phyloP scores from a whole-genome alignment of 2,329 filamentous ascomycete species.

The Escovopsis sp. region DNA sequence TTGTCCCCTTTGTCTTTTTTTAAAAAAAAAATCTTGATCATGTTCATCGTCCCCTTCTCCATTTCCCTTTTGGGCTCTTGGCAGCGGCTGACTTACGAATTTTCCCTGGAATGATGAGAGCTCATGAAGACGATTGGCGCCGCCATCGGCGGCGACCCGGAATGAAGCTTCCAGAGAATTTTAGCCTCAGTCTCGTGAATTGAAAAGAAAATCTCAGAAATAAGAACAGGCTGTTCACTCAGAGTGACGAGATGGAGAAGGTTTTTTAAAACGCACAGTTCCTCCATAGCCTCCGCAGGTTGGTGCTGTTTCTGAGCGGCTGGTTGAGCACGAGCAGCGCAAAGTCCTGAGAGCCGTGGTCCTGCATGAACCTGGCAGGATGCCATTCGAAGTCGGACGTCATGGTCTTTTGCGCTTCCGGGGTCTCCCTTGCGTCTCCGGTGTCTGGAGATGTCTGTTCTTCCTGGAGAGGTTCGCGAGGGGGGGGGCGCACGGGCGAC shows the following conservation, averaged over 20 bases:
- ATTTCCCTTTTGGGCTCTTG: no score
- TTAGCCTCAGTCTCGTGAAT: not conserved
- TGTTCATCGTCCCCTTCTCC: no score
- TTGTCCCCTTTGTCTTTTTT: no score
- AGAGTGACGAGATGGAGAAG: not conserved
- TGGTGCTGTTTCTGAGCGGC: conserved; percentile 29
- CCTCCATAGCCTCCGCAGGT: conserved; percentile 35
- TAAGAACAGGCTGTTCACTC: no score
- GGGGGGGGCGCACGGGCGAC: no score
- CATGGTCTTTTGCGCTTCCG: no score
- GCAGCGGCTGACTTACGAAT: conserved; percentile 20
- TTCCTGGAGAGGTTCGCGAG: no score
- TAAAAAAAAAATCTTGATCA: not conserved
- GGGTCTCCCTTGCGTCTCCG: no score
- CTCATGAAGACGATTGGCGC: conserved; percentile 59
- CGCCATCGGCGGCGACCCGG: conserved; percentile 77
- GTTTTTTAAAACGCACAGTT: conserved; percentile 23
- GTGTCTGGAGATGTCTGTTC: no score
- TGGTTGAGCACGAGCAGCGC: conserved; percentile 38
- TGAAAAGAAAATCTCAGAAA: not conserved
- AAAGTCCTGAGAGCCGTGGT: conserved; percentile 20
- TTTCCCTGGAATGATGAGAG: conserved; percentile 27
- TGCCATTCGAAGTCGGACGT: conserved; percentile 22
- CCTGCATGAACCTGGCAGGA: conserved; percentile 22
- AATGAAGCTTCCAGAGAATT: conserved; percentile 35